A percentile compares a stretch with the other conserved stretches of the same genome.
These are phyloP conservation scores for Keithomyces neogunnii DNA, from an alignment of 2,329 filamentous ascomycete genomes.

Conservation along the genomic window DNA sequence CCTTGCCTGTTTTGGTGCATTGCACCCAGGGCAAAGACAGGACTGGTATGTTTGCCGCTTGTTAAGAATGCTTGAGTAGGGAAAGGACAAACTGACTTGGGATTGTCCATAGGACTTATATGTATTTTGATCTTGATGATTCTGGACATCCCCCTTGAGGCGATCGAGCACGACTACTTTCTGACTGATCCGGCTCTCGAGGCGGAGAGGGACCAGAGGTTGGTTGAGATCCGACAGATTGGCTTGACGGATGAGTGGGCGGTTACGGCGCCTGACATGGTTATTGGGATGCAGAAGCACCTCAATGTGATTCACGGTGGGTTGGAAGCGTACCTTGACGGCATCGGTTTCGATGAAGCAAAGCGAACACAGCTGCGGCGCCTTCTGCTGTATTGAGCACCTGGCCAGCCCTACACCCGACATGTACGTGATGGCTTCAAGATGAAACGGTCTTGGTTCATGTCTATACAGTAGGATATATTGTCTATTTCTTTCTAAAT, in stretches of 20 bases:
- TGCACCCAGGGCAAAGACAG: slow-evolving; percentile 89
- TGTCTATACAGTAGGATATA: neutral
- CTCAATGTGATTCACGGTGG: slow-evolving; percentile 57
- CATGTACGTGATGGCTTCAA: no score
- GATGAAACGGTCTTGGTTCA: neutral
- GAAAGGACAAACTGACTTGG: no score
- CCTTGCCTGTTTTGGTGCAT: slow-evolving; percentile 63
- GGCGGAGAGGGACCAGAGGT: slow-evolving; percentile 51
- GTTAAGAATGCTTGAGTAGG: no score
- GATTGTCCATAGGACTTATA: slow-evolving; percentile 46
- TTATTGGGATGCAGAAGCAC: slow-evolving; percentile 48
- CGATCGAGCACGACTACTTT: slow-evolving; percentile 64
- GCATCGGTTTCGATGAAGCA: slow-evolving; percentile 46
- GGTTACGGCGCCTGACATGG: slow-evolving; percentile 55
- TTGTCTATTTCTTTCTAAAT: slow-evolving; percentile 58
- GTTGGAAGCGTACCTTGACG: slow-evolving; percentile 52
- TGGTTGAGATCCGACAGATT: slow-evolving; percentile 61
- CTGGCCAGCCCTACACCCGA: no score
- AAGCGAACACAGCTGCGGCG: slow-evolving; percentile 34
- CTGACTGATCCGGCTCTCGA: slow-evolving; percentile 53
- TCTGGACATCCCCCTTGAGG: slow-evolving; percentile 45
- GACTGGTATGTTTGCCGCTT: slow-evolving; percentile 18
- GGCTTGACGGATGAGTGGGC: slow-evolving; percentile 70
- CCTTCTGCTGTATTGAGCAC: slow-evolving; percentile 30
- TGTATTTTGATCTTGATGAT: slow-evolving; percentile 60